Base-by-base conservation (phyloP, 108 stramenopile species). In the Schizochytrium sp. region DNA sequence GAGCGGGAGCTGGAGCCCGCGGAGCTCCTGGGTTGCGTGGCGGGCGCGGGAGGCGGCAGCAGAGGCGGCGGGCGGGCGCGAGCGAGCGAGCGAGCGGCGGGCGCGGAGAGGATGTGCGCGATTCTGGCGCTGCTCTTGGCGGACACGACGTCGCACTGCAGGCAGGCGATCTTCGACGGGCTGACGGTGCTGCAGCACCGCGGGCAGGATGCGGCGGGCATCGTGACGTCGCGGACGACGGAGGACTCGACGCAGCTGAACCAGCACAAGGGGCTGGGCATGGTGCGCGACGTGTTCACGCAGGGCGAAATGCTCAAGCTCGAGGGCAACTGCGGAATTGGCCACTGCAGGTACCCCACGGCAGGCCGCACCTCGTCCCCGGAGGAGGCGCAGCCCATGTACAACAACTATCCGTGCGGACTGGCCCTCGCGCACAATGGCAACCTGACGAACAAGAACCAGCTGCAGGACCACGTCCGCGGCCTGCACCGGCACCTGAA, bases 121-220 rank as follows among this genome's bases (percentile, higher is more conserved):
- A 97, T 97, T 59, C 92, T 97, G 18, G 97, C 95, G 28, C 88
- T 97, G 25, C 91, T 97, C 28, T 91, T 97, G 41, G 95, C 97
- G 14, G 92, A 97, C 72, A 69, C 59, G 87, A 57, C 29, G 45
- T 44, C 71, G 43, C 44, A 44, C 19, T 88, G 88, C 87, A 44
- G 48, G 2, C 28, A 44, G 69, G 4, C 29, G 91, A 90, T 99
- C 72, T 97, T 98, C 90, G 98, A 98, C 90, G 98, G 97, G 45
- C 95, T 99, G 87, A 98, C 97, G 14, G 96, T 98, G 69, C 96
- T 99, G 88, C 98, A 99, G 89, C 99, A 99, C 92, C 97, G 99
- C 34, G 99, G 99, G 18, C 99, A 99, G 92, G 99, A 99, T 91
- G 98, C 98, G n/a, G 99, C 99, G 41, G 99, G 99, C 23, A 98